These are phyloP conservation scores for Wickerhamiella azymoides DNA, from an alignment of 805 yeast species.

Conservation along the genomic window DNA sequence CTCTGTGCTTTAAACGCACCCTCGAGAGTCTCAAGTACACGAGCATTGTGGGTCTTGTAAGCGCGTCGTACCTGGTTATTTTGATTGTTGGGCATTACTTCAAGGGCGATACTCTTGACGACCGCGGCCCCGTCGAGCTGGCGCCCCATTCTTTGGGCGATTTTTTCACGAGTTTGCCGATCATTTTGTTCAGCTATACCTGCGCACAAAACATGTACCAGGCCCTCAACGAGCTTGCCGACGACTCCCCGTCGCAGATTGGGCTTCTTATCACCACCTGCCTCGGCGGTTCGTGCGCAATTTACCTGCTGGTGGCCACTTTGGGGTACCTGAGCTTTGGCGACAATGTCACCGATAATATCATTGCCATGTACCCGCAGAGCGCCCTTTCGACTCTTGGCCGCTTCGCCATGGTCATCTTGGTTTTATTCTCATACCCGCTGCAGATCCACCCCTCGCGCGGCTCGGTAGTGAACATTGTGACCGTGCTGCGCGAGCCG, in stretches of 20 bases:
- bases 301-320: slow-evolving; percentile 63
- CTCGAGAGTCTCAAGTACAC: slow-evolving; percentile 78
- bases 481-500: slow-evolving; percentile 27
- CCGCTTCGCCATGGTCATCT: slow-evolving; percentile 59
- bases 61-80: slow-evolving; percentile 63
- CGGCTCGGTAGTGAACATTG: slow-evolving; percentile 61
- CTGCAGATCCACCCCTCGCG: slow-evolving; percentile 85
- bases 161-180: slow-evolving; percentile 68
- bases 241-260: slow-evolving; percentile 36
- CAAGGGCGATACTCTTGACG: slow-evolving; percentile 37
- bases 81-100: slow-evolving; percentile 62
- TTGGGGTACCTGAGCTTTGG: slow-evolving; percentile 84
- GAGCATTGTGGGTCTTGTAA: slow-evolving; percentile 64
- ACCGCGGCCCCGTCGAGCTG: slow-evolving; percentile 39
- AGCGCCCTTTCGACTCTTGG: slow-evolving; percentile 61
- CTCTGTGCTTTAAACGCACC: slow-evolving; percentile 58
- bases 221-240: slow-evolving; percentile 63
- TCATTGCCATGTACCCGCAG: slow-evolving; percentile 62
- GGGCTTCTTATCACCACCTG: slow-evolving; percentile 37
- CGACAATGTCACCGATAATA: slow-evolving; percentile 60
- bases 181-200: slow-evolving; percentile 85
- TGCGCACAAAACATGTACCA: slow-evolving; percentile 95
- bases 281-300: slow-evolving; percentile 41
- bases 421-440: slow-evolving; percentile 78
- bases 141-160: slow-evolving; percentile 31